Percentiles rank a stretch among this genome's conserved stretches.
These are phyloP conservation scores for Clitoria ternatea DNA, from an alignment of 306 rosid genomes.

Conservation along the genomic window DNA sequence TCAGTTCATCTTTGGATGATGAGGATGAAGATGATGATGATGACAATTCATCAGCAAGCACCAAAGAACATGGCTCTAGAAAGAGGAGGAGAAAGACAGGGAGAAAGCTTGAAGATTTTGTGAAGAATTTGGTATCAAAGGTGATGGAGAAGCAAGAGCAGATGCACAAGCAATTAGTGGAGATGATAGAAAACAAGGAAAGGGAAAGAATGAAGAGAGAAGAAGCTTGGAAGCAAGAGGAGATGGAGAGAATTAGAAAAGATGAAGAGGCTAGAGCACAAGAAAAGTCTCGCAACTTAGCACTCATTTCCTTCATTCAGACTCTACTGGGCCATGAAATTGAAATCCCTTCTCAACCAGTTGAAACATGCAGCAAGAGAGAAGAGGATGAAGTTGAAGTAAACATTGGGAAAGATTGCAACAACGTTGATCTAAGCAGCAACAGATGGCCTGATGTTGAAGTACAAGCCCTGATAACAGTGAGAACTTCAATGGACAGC, in stretches of 20 bases:
- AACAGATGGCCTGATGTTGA: constrained; percentile 82
- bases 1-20: constrained; percentile 51
- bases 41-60: constrained; percentile 15
- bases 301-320: constrained; percentile 60
- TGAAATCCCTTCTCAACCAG: constrained; percentile 43
- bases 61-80: constrained; percentile 17
- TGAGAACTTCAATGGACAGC: constrained; percentile 50
- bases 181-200: constrained; percentile 65
- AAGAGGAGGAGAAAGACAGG: constrained; percentile 47
- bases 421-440: constrained; percentile 27
- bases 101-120: constrained; percentile 47
- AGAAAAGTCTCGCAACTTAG: constrained; percentile 65
- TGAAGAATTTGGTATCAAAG: constrained; percentile 48
- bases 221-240: constrained; percentile 74
- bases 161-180: constrained; percentile 68
- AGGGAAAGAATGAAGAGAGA: constrained; percentile 66
- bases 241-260: constrained; percentile 55
- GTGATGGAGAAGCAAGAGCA: constrained; percentile 80
- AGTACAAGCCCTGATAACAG: constrained; percentile 59
- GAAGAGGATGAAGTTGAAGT: constrained; percentile 40
- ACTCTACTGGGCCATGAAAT: constrained; percentile 47
- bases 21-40: constrained; percentile 28
- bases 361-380: constrained; percentile 24
- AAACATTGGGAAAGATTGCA: constrained; percentile 28
- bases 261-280: constrained; percentile 62